These are phyloP conservation scores for Neoboletus magnificus DNA, from an alignment of 768 basidiomycete genomes.

Conservation along the genomic window DNA sequence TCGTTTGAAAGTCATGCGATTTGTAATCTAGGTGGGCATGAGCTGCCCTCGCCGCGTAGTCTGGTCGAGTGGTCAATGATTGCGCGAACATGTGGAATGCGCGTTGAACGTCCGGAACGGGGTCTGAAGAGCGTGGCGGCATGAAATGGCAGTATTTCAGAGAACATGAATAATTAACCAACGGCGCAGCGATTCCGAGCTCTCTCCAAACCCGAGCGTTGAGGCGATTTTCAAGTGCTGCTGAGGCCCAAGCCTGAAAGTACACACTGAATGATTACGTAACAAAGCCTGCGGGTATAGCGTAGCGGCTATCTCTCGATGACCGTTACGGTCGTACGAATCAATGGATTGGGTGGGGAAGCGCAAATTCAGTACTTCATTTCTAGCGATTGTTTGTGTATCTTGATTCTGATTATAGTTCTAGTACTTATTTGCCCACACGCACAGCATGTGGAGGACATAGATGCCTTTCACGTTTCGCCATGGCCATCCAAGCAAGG, in stretches of 20 bases:
- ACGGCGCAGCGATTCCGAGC: conserved; percentile 9
- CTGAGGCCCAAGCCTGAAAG: neutral
- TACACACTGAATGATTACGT: conserved; percentile 8
- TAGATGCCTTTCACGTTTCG: neutral
- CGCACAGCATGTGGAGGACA: neutral
- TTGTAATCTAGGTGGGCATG: conserved; percentile 22
- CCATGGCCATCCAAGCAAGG: neutral
- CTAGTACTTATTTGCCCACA: neutral
- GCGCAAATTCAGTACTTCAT: neutral
- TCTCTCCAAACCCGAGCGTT: conserved; percentile 1
- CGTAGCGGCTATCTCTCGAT: neutral
- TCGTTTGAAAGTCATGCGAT: conserved; percentile 16
- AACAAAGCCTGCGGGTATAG: neutral
- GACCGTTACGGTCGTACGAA: neutral
- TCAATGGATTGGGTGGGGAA: neutral
- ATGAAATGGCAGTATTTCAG: conserved; percentile 18
- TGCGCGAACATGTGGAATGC: conserved; percentile 33
- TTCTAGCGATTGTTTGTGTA: neutral
- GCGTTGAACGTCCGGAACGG: conserved; percentile 30
- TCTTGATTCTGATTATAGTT: neutral
- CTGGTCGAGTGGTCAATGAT: conserved; percentile 24
- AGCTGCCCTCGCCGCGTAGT: conserved; percentile 24
- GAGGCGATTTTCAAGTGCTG: conserved; percentile 2
- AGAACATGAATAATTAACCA: conserved; percentile 8
- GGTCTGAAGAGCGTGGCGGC: conserved; percentile 25